These are phyloP conservation scores for Fusarium gaditjirri DNA, from an alignment of 2,329 filamentous ascomycete species.

Conservation along the genomic window DNA sequence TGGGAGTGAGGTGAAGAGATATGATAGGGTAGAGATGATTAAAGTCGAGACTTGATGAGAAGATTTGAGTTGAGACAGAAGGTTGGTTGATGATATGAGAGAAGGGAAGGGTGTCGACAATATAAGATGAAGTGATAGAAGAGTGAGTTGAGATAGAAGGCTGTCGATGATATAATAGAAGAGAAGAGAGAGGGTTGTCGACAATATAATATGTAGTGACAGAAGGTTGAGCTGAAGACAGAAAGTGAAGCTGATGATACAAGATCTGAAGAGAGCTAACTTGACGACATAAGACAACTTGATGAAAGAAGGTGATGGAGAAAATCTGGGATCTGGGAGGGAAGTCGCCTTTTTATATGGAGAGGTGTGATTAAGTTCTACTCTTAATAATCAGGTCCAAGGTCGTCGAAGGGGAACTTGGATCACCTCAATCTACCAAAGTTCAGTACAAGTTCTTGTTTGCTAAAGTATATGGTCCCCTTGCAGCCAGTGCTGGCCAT, in stretches of 20 bases:
- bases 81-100: neutral
- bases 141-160: too few species aligned
- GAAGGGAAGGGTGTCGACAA: too few species aligned
- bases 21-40: too few species aligned
- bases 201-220: too few species aligned
- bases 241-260: neutral
- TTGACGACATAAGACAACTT: neutral
- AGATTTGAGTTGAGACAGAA: neutral
- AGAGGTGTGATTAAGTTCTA: neutral
- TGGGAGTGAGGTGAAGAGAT: neutral
- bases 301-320: neutral
- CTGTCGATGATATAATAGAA: too few species aligned
- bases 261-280: neutral
- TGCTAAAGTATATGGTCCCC: rapidly evolving
- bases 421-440: neutral
- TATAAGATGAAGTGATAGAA: too few species aligned
- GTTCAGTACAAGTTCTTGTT: neutral
- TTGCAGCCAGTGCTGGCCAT: neutral
- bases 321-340: neutral
- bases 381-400: neutral
- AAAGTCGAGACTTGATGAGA: too few species aligned
- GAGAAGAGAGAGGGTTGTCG: too few species aligned
- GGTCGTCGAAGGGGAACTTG: neutral
- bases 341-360: neutral
- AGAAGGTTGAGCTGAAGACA: too few species aligned